phyloP scores from a whole-genome alignment of 2,329 filamentous ascomycete genomes.

The Xylaria sp. region DNA sequence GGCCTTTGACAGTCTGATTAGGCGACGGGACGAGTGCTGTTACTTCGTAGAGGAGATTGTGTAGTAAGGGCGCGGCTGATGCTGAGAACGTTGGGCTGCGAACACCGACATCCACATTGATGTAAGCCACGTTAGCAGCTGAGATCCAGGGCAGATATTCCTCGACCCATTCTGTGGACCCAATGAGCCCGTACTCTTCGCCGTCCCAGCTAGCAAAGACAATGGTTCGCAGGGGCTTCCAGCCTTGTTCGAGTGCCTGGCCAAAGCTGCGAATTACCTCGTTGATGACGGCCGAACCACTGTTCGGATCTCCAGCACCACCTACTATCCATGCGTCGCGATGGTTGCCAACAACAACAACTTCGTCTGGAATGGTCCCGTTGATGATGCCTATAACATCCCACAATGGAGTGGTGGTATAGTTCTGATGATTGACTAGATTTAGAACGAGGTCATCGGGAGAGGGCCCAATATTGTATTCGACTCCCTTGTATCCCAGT shows the following conservation, averaged over 20 bases:
- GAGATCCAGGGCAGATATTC: conserved; percentile 86
- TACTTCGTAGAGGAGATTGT: conserved; percentile 75
- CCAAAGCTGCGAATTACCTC: conserved; percentile 81
- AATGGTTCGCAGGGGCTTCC: conserved; percentile 88
- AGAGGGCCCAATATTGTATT: conserved; percentile 87
- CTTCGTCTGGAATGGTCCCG: conserved; percentile 83
- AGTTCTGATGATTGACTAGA: conserved; percentile 81
- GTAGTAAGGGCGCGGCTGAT: conserved; percentile 78
- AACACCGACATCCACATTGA: conserved; percentile 85
- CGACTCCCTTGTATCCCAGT: conserved; percentile 79
- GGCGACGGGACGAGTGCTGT: conserved; percentile 72
- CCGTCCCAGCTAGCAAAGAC: conserved; percentile 88
- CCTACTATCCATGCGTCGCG: conserved; percentile 90
- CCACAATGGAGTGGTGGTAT: conserved; percentile 84
- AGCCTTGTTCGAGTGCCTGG: conserved; percentile 73
- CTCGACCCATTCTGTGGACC: conserved; percentile 93
- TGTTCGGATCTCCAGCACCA: conserved; percentile 83
- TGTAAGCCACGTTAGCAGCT: conserved; percentile 77
- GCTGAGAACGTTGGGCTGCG: conserved; percentile 71
- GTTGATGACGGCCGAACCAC: conserved; percentile 81
- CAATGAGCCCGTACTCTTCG: conserved; percentile 86
- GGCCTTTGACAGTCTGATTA: conserved; percentile 76
- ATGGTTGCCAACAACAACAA: conserved; percentile 91
- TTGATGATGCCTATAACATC: conserved; percentile 94
- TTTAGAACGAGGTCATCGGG: conserved; percentile 77